Conservation (phyloP, 768 basidiomycete species). For the Pleurotus tuoliensis region DNA sequence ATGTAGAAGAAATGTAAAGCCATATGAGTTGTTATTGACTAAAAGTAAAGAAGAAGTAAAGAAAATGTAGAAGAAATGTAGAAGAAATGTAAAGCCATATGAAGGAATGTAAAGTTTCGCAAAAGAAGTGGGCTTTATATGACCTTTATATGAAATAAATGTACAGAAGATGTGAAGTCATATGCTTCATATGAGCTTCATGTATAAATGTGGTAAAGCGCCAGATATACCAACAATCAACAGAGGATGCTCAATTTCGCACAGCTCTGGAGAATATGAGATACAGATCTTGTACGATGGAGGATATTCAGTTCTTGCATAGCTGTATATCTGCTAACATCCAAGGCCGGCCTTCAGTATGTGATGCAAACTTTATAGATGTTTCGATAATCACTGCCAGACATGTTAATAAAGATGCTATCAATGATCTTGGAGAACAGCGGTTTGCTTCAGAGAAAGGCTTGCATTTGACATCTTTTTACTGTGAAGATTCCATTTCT, state of each 20-base stretch:
- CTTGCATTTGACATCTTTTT: constrained; percentile 21
- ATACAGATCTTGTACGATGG: constrained; percentile 27
- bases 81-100: no score
- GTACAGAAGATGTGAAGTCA: no score
- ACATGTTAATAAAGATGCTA: constrained; percentile 25
- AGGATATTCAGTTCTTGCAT: constrained; percentile 26
- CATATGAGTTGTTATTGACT: no score
- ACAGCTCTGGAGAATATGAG: constrained; percentile 25
- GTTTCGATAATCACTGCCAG: constrained; percentile 29
- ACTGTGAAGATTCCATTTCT: constrained; percentile 14
- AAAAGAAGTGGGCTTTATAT: no score
- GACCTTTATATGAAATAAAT: no score
- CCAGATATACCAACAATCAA: constrained; percentile 11
- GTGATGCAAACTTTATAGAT: constrained; percentile 18
- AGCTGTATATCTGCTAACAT: constrained; percentile 13
- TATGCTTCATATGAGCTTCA: no score
- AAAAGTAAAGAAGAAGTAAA: no score
- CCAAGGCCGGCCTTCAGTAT: constrained; percentile 9
- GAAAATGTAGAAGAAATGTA: no score
- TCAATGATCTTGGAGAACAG: constrained; percentile 24
- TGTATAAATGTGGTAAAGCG: no score
- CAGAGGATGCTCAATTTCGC: constrained; percentile 23
- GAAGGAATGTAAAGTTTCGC: no score
- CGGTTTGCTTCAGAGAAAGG: constrained; percentile 27
- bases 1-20: no score